Base-by-base conservation (phyloP, 2,329 filamentous ascomycete genomes). In the Didymella pomorum region DNA sequence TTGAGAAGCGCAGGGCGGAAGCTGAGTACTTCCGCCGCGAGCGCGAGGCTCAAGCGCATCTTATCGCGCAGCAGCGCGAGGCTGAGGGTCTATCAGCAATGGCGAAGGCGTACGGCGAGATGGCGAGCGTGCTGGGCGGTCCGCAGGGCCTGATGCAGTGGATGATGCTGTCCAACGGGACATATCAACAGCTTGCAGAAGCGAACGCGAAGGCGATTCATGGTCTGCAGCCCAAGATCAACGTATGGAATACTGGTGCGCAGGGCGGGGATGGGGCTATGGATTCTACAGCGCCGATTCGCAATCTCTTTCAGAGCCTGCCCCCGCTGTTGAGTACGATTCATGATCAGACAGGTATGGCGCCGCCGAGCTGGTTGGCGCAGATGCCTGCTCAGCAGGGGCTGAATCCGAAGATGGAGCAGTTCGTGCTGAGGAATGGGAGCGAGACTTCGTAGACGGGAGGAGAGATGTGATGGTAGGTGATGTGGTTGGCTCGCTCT, bases 181-280 rank as follows among this genome's bases (percentile, higher is more conserved):
- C 89, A 0, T 94, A 92, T 76, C 85, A 91, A 72, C 84, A 88
- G 67, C 84, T 96, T 48, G 92, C 92, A 57, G 83, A 89, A 68
- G 91, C 90, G 48, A 96, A 96, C 68, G 91, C 89, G 45, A 75
- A 83, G 29, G 92, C 91, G 29, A 86, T 96, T 72, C 83, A 86
- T 50, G 92, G 92, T 25, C 79, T 96, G 65, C 86, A 93, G 75
- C 92, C 92, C 64, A 96, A 96, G 88, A 95, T 96, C 79, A 93
- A 88, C 62, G 87, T 94, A 25, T 96, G 92, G 92, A 95, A 92
- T 74, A 96, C 92, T 9, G 90, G 90, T 0, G 75, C 79, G 47
- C 79, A 83, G 49, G 72, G 70, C 41, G 81, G 73, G 16, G 79
- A 78, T 11, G 67, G 72, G 12, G 78, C 73, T 20, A 79, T 84